Evolutionary conservation across 2,329 filamentous ascomycete species (phyloP).

Genomic region (Penicillium sp.): DNA sequence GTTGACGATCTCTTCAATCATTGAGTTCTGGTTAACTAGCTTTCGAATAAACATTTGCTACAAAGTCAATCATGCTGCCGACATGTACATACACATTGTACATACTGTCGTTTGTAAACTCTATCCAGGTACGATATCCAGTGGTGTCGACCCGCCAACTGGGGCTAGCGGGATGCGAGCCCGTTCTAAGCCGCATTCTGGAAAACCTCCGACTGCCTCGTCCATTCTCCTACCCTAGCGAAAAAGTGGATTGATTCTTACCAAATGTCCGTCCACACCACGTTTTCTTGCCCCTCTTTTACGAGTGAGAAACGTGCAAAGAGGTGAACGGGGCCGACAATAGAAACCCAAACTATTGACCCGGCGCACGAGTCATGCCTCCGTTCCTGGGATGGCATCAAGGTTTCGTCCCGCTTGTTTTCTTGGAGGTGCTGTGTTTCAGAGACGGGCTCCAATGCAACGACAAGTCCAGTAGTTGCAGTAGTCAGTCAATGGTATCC

Average conservation of each 20-base stretch:
- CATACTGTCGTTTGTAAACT: neutral
- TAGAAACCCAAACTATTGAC: neutral
- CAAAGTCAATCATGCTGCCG: neutral
- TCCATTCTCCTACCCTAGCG: conserved; percentile 5
- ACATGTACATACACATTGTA: neutral
- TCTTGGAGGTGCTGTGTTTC: conserved; percentile 14
- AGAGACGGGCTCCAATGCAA: conserved; percentile 9
- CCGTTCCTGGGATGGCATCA: neutral
- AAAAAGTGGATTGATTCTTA: conserved; percentile 20
- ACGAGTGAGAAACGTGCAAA: neutral
- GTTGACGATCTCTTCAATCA: neutral
- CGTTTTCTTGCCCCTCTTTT: neutral
- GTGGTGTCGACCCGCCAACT: conserved; percentile 1
- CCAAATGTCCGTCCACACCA: conserved; percentile 7
- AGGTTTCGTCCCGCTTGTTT: conserved; percentile 13
- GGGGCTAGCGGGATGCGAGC: conserved; percentile 14
- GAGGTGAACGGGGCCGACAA: conserved; percentile 12
- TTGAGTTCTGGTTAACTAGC: neutral
- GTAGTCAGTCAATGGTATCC: neutral
- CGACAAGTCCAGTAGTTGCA: neutral
- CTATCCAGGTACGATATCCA: neutral
- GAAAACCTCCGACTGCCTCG: conserved; percentile 19
- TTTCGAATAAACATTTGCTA: neutral
- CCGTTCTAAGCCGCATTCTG: conserved; percentile 24
- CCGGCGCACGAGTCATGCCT: neutral